Base-by-base conservation (phyloP, 2,329 filamentous ascomycete species). In the Calonectria fujianensis region DNA sequence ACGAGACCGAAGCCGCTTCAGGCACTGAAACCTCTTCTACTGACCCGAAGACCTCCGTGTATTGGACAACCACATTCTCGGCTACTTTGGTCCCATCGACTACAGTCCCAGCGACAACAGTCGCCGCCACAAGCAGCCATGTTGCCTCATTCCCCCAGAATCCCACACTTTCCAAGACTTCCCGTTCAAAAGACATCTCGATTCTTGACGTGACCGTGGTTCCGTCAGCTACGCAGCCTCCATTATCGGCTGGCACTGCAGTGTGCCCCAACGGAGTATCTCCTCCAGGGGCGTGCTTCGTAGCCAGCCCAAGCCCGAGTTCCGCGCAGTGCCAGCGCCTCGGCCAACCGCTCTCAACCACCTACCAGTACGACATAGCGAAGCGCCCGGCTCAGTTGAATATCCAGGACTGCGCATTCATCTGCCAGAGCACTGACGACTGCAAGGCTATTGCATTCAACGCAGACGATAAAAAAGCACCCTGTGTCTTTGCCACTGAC, bases 391-490 rank as follows among this genome's bases (percentile, higher is more conserved):
- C 54, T 1, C 66, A 69, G 27, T 4, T 2, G 27, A 57, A 52
- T 1, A n/a, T 48, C 11, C 35, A 54, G 35, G 35, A 52, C 1
- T 69, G 66, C 7, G 66, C 66, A 51, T 69, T 57, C 37, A 57
- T 57, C 14, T 69, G 66, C 29, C 51, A 69, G 29, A 52, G 27
- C 5, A 39, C 39, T 24, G 11, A 37, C 11, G 31, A 69, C 50
- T 69, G 66, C 51, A 69, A 69, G 66, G 50, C 66, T 16, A 37
- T 69, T 2, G 51, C 27, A 1, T 59, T 14, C 50, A 37, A 69
- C 16, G 18, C n/a, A 18, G 2, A 31, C 16, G 50, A 41, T n/a
- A 31, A 41, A 10, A 37, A 52, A 1, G 39, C 51, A 4, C 50
- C 51, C 24, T 69, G 66, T 32, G 37, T 31, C 9, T 59, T 69